A percentile compares a stretch with the other conserved stretches of the same genome.
Conservation (phyloP, 805 yeast genomes). For the Starmerella sirachaensis region DNA sequence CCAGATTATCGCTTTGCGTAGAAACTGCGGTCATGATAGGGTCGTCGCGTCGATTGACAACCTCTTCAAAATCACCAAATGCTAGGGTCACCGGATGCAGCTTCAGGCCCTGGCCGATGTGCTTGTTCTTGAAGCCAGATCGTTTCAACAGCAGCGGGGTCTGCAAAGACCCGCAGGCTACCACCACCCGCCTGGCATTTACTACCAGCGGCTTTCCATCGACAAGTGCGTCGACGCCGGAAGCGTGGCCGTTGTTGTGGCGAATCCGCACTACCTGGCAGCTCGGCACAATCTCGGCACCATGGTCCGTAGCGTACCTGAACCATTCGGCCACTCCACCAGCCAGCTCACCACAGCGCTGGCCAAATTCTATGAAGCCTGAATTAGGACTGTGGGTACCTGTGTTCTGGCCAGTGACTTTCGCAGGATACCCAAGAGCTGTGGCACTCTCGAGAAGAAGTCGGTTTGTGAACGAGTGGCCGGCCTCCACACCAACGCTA, state of each 20-base stretch:
- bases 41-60: slow-evolving; percentile 32
- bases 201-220: slow-evolving; percentile 24
- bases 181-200: slow-evolving; percentile 36
- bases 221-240: slow-evolving; percentile 35
- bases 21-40: slow-evolving; percentile 42
- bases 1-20: slow-evolving; percentile 37
- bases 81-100: slow-evolving; percentile 39
- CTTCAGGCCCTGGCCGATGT: slow-evolving; percentile 41
- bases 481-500: slow-evolving; percentile 26
- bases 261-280: slow-evolving; percentile 33
- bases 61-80: slow-evolving; percentile 35
- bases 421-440: slow-evolving; percentile 36
- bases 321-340: slow-evolving; percentile 44
- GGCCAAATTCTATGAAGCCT: slow-evolving; percentile 40
- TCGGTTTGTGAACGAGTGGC: slow-evolving; percentile 39
- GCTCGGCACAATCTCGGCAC: slow-evolving; percentile 37
- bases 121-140: slow-evolving; percentile 39
- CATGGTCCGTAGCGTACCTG: slow-evolving; percentile 35
- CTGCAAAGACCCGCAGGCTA: slow-evolving; percentile 38
- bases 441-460: slow-evolving; percentile 35
- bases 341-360: slow-evolving; percentile 37
- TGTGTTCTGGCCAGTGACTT: slow-evolving; percentile 37
- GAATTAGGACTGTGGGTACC: slow-evolving; percentile 35
- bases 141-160: slow-evolving; percentile 39
- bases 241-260: slow-evolving; percentile 35